Base-by-base conservation (phyloP, 345 rosid species). In the thale cress (Arabidopsis thaliana) region DNA sequence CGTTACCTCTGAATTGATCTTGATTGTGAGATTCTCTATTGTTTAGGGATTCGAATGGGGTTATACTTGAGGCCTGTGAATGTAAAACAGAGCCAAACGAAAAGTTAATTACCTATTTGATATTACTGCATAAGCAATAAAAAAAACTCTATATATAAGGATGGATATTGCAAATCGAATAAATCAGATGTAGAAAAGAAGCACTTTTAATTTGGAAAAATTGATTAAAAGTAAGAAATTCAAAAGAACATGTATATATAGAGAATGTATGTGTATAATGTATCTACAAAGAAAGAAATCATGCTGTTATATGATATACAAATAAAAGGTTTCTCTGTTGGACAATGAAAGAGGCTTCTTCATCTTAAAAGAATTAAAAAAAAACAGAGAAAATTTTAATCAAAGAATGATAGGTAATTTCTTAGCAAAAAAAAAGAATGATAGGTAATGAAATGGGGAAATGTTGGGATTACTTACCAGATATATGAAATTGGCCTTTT, bases 21-120 rank as follows among this genome's bases (percentile, higher is more conserved):
- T 68, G 73, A 50, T 49, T 40, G 36, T 10, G 32, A 59, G 46
- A 23, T 73, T 75, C 34, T 59, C 56, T 67, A 67, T 20, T 58
- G 67, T 32, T 40, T 58, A 23, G 3, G 48, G 32, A 52, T 61
- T 46, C 48, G 57, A 8, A 33, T 67, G 42, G 40, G 2, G 3
- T 75, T 60, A 42, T 60, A 23, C 52, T 55, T 68, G 62, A 68
- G 70, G 49, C 65, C 69, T 76, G 74, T 41, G 24, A 42, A 75
- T 67, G 37, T 67, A 24, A 58, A 75, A 23, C 51, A 60, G 25
- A 75, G 20, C 6, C 36, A 1, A 60, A 75, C 1, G 14, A 22
- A 59, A 59, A 14, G 36, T 68, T 41, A 38, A 50, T 59, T 42
- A 33, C 60, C 36, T 41, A 30, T 67, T 37, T 74, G 49, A 4